Percentiles rank a stretch among this genome's conserved stretches.
phyloP scores from a whole-genome alignment of 1,284 basidiomycete genomes.

The Cutaneotrichosporon sp. region DNA sequence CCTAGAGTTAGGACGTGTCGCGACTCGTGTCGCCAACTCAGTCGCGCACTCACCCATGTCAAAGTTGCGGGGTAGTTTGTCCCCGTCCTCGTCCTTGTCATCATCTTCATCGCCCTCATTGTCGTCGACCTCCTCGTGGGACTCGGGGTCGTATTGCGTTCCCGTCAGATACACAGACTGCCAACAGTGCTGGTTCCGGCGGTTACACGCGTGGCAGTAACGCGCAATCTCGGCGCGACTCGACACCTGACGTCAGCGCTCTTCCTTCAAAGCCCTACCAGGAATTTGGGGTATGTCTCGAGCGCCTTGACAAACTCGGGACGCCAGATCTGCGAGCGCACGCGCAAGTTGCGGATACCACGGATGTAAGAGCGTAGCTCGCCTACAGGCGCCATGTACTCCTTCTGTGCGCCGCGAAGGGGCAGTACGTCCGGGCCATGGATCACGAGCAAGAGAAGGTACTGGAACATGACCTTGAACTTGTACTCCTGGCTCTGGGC shows the following conservation, averaged over 20 bases:
- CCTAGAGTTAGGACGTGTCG: not conserved
- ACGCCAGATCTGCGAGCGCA: slow-evolving; percentile 75
- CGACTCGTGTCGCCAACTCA: not conserved
- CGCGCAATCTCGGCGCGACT: slow-evolving; percentile 1
- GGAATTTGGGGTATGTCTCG: slow-evolving; percentile 65
- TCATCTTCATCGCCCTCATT: not conserved
- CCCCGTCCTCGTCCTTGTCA: not conserved
- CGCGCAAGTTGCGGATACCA: slow-evolving; percentile 48
- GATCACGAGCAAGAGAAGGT: slow-evolving; percentile 75
- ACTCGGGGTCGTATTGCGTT: slow-evolving; percentile 1
- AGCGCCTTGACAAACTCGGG: slow-evolving; percentile 65
- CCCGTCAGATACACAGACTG: not conserved
- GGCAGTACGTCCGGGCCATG: slow-evolving; percentile 40
- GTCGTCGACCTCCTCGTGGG: not conserved
- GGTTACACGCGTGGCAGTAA: slow-evolving; percentile 18
- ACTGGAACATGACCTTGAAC: slow-evolving; percentile 68
- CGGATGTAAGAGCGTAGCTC: slow-evolving; percentile 8
- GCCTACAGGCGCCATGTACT: slow-evolving; percentile 31
- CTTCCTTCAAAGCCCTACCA: slow-evolving; percentile 43
- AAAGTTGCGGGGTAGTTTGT: not conserved
- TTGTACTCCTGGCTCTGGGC: slow-evolving; percentile 58
- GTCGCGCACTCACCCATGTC: slow-evolving; percentile 10
- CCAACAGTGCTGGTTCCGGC: slow-evolving; percentile 15
- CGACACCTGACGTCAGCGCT: slow-evolving; percentile 4
- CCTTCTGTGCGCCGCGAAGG: slow-evolving; percentile 25